Conservation (phyloP, 108 stramenopile genomes). For the Cyclostephanos tholiformis region DNA sequence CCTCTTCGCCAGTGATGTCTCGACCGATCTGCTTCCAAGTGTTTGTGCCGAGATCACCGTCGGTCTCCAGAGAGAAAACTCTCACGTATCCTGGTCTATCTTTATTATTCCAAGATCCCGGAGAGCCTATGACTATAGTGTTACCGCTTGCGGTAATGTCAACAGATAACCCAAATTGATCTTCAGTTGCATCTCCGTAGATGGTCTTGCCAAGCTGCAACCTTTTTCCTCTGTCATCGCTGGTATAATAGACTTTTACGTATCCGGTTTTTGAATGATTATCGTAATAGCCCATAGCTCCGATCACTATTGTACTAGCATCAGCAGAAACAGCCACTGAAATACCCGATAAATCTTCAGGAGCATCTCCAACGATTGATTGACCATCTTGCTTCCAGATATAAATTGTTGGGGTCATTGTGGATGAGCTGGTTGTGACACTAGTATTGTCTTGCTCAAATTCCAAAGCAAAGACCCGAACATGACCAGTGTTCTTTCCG, state of each 20-base stretch:
- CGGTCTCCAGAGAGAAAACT: neutral
- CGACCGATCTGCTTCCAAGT: conserved; percentile 20
- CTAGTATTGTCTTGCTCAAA: no score
- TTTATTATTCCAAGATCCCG: no score
- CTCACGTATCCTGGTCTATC: conserved; percentile 5
- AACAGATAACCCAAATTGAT: neutral
- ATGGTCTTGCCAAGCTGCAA: neutral
- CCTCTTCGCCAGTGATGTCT: conserved; percentile 13
- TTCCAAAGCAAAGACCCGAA: no score
- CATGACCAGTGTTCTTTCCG: no score
- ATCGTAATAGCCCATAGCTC: neutral
- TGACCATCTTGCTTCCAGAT: no score
- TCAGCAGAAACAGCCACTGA: conserved; percentile 15
- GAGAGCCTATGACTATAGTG: conserved; percentile 7
- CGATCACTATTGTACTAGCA: conserved; percentile 7
- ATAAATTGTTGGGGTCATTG: no score
- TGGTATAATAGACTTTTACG: conserved; percentile 6
- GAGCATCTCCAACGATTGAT: no score
- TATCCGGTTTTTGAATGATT: neutral
- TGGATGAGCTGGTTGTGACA: no score
- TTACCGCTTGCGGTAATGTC: conserved; percentile 1
- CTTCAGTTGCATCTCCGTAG: neutral
- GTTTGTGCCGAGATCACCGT: neutral
- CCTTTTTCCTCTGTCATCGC: conserved; percentile 1
- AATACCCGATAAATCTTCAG: conserved; percentile 6